A percentile compares a stretch with the other conserved stretches of the same genome.
phyloP scores from a whole-genome alignment of 352 stramenopile genomes.

The Pythium angustatum region DNA sequence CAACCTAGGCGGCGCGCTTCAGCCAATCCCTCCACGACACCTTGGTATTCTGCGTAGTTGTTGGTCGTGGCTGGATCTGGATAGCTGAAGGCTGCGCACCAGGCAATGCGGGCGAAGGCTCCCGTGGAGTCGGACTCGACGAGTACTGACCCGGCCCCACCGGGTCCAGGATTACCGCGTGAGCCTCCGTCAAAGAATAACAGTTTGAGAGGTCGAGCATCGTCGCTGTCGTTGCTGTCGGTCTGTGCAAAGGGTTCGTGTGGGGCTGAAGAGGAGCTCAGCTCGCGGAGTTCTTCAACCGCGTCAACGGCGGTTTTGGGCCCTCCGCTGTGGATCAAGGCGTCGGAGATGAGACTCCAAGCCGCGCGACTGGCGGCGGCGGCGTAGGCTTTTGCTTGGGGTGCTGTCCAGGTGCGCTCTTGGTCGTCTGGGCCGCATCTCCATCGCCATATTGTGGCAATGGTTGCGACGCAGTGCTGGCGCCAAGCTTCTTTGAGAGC shows the following conservation, averaged over 20 bases:
- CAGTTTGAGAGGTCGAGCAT: too few species aligned
- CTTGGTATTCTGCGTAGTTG: constrained; percentile 9
- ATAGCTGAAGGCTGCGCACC: constrained; percentile 8
- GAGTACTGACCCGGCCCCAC: not conserved
- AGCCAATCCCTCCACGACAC: not conserved
- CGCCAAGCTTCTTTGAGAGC: not conserved
- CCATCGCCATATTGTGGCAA: constrained; percentile 1
- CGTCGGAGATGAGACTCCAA: too few species aligned
- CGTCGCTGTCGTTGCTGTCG: too few species aligned
- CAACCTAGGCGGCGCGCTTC: too few species aligned
- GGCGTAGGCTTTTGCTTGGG: not conserved
- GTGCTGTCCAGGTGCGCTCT: not conserved
- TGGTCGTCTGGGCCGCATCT: not conserved
- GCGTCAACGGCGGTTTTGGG: too few species aligned
- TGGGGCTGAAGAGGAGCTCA: too few species aligned
- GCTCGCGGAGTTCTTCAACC: too few species aligned
- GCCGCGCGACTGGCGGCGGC: not conserved
- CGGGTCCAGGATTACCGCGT: not conserved
- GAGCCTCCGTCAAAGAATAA: constrained; percentile 1
- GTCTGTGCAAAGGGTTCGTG: too few species aligned
- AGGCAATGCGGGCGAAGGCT: not conserved
- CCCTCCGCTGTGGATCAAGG: too few species aligned
- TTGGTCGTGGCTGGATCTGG: constrained; percentile 3
- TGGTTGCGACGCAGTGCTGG: not conserved
- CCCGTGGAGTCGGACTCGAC: not conserved